A percentile compares a stretch with the other conserved stretches of the same genome.
phyloP scores from a whole-genome alignment of 2,329 filamentous ascomycete species.

The Colletotrichum tamarilloi region DNA sequence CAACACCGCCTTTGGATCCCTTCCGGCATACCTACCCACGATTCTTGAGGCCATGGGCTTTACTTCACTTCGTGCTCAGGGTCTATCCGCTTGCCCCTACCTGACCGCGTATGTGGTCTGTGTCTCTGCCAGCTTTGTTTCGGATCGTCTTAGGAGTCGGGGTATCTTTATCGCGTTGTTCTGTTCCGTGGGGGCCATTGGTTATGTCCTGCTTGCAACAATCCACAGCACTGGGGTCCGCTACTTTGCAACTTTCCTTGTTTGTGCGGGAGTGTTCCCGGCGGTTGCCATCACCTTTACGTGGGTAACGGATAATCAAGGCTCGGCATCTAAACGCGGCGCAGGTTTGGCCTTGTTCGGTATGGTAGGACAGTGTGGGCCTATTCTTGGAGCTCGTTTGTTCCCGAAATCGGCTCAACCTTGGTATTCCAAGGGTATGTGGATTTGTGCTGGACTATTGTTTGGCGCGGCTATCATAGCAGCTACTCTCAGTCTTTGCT shows the following conservation, averaged over 20 bases:
- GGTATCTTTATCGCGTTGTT: conserved; percentile 68
- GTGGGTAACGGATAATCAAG: conserved; percentile 79
- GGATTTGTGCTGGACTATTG: conserved; percentile 53
- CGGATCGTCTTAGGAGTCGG: conserved; percentile 74
- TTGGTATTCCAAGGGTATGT: conserved; percentile 52
- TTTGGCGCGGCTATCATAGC: conserved; percentile 38
- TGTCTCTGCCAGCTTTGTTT: conserved; percentile 69
- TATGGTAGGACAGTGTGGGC: conserved; percentile 69
- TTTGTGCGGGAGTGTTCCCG: conserved; percentile 65
- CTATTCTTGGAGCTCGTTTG: conserved; percentile 71
- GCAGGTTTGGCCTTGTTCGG: conserved; percentile 72
- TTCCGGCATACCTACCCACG: conserved; percentile 73
- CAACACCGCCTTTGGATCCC: conserved; percentile 47
- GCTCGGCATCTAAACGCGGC: conserved; percentile 72
- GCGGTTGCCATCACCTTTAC: conserved; percentile 76
- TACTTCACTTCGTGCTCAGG: conserved; percentile 73
- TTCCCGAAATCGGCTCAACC: conserved; percentile 61
- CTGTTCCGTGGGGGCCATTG: conserved; percentile 67
- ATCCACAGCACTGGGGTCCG: conserved; percentile 55
- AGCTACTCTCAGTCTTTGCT: conserved; percentile 20
- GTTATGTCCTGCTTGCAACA: conserved; percentile 74
- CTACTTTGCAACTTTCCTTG: conserved; percentile 60
- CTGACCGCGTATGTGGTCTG: conserved; percentile 74
- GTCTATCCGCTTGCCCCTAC: conserved; percentile 77
- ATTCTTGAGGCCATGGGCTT: conserved; percentile 77